Evolutionary conservation across 2,329 filamentous ascomycete species (phyloP).

Genomic region (Fusarium robinianum): DNA sequence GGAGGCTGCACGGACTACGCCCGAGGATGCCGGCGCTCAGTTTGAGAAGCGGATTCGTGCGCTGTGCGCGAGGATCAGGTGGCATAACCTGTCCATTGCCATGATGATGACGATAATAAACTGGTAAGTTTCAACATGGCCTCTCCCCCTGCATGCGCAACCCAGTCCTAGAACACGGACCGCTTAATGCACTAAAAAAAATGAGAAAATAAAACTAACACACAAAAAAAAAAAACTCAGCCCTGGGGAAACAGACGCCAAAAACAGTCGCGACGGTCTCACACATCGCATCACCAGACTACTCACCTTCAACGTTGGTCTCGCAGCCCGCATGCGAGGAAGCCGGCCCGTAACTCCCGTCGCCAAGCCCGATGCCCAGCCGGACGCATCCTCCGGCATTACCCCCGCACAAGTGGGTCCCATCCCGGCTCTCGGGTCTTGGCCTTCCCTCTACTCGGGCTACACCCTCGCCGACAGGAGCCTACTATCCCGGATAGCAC

Average conservation of each 20-base stretch:
- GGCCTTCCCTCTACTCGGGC: slow-evolving; percentile 35
- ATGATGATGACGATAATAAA: slow-evolving; percentile 48
- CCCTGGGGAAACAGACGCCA: slow-evolving; percentile 43
- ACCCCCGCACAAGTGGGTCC: slow-evolving; percentile 30
- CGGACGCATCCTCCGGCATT: slow-evolving; percentile 19
- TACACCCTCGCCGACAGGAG: slow-evolving; percentile 41
- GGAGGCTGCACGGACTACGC: slow-evolving; percentile 23
- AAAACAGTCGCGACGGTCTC: slow-evolving; percentile 43
- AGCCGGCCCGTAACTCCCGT: slow-evolving; percentile 27
- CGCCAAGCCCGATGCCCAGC: slow-evolving; percentile 22
- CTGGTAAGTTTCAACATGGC: slow-evolving; percentile 45
- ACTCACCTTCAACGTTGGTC: slow-evolving; percentile 42
- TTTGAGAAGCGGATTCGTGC: slow-evolving; percentile 37
- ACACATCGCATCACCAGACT: slow-evolving; percentile 42
- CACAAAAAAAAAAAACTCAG: slow-evolving; percentile 24
- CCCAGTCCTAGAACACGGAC: not conserved
- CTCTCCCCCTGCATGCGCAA: too few species aligned
- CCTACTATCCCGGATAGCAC: slow-evolving; percentile 39
- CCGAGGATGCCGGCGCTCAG: slow-evolving; percentile 23
- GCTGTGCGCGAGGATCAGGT: slow-evolving; percentile 42
- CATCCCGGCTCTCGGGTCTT: slow-evolving; percentile 18
- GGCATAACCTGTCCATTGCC: slow-evolving; percentile 46
- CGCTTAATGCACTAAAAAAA: not conserved
- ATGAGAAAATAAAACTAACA: not conserved
- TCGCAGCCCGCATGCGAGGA: slow-evolving; percentile 42